Evolutionary conservation across 2,329 filamentous ascomycete species (phyloP).

Genomic region (Stenocarpella maydis): DNA sequence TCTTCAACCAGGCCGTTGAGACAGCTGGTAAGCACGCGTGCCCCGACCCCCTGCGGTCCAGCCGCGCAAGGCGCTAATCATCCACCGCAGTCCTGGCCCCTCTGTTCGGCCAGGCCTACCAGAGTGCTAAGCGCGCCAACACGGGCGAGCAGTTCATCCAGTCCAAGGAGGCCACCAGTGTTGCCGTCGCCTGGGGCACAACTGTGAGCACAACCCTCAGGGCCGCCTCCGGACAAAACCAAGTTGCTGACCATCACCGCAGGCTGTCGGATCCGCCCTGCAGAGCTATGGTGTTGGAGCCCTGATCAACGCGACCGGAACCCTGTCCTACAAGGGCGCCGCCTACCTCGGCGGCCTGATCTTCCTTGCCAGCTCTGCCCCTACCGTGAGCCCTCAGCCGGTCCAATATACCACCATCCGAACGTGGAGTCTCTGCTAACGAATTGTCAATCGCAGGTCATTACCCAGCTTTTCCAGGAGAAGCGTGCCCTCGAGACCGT

Average conservation of each 20-base stretch:
- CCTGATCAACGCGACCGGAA: constrained; percentile 93
- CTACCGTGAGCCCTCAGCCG: constrained; percentile 69
- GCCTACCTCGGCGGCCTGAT: constrained; percentile 91
- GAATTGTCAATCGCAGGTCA: constrained; percentile 64
- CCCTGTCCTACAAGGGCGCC: constrained; percentile 95
- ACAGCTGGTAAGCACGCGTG: constrained; percentile 35
- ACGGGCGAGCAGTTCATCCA: constrained; percentile 96
- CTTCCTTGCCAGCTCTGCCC: constrained; percentile 90
- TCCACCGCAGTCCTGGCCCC: constrained; percentile 72
- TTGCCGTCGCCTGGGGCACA: constrained; percentile 83
- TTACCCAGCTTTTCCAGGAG: constrained; percentile 87
- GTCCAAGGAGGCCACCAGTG: constrained; percentile 89
- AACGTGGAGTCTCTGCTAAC: constrained; percentile 18
- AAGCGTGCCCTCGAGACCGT: constrained; percentile 92
- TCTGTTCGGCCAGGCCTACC: constrained; percentile 93
- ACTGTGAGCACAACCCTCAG: background rate
- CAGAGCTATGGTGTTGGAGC: constrained; percentile 91
- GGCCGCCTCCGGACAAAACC: no score
- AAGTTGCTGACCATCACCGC: background rate
- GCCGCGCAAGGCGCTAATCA: background rate
- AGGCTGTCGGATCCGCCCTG: constrained; percentile 77
- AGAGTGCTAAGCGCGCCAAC: constrained; percentile 89
- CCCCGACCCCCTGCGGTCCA: background rate
- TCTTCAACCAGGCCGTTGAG: constrained; percentile 78
- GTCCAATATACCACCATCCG: no score